phyloP scores from a whole-genome alignment of 2,329 filamentous ascomycete genomes.

The Cladosporium sp. region DNA sequence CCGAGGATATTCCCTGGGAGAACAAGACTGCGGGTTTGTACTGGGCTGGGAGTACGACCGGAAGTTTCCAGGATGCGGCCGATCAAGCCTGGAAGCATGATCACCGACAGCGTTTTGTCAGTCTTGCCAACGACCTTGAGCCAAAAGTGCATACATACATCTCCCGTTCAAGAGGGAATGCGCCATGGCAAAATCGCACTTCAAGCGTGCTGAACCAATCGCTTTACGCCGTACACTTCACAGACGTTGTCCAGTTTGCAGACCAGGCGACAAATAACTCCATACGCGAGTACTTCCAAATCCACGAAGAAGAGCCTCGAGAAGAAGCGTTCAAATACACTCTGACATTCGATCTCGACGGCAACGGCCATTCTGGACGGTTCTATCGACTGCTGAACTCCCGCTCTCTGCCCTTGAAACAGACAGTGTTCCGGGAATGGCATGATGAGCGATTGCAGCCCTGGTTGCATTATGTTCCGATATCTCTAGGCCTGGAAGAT shows the following conservation, averaged over 20 bases:
- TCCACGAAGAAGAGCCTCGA: slow-evolving; percentile 13
- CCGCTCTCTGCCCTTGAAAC: slow-evolving; percentile 51
- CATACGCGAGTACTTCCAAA: background rate
- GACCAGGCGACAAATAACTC: background rate
- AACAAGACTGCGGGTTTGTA: background rate
- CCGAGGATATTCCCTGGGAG: background rate
- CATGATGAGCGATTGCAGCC: background rate
- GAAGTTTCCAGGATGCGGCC: background rate
- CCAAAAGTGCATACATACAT: background rate
- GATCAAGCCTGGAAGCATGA: background rate
- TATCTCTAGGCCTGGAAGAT: background rate
- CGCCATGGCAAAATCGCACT: background rate
- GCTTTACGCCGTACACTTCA: background rate
- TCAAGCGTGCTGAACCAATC: background rate
- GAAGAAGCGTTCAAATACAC: slow-evolving; percentile 19
- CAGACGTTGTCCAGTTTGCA: background rate
- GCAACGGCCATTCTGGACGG: slow-evolving; percentile 48
- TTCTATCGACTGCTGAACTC: slow-evolving; percentile 55
- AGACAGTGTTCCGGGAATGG: background rate
- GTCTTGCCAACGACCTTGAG: background rate
- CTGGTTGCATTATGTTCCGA: background rate
- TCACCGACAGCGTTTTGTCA: background rate
- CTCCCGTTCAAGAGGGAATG: too few relatives aligned
- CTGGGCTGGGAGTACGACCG: background rate
- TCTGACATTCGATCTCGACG: slow-evolving; percentile 16